These are phyloP conservation scores for Amorphotheca resinae DNA, from an alignment of 495 filamentous ascomycete genomes.

Conservation along the genomic window DNA sequence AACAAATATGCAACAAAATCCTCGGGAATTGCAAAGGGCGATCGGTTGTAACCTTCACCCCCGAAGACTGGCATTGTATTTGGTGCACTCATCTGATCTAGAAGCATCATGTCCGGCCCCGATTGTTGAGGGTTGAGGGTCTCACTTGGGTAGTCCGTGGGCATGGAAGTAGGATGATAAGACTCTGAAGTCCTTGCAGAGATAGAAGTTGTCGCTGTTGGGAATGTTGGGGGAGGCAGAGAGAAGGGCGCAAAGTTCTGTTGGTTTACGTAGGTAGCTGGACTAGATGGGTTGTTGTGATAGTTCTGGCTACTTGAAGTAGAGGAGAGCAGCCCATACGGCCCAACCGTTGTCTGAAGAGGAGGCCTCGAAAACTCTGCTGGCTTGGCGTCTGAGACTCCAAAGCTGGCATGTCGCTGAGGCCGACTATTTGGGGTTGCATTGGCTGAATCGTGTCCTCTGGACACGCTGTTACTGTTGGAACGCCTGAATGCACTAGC, in stretches of 20 bases:
- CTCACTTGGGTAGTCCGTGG: conserved; percentile 17
- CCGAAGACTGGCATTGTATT: conserved; percentile 77
- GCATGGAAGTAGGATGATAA: conserved; percentile 16
- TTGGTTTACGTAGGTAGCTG: conserved; percentile 35
- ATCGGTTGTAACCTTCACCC: conserved; percentile 67
- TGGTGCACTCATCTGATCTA: conserved; percentile 54
- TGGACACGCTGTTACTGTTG: conserved; percentile 18
- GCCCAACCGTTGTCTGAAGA: conserved; percentile 31
- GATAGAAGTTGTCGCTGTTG: conserved; percentile 14
- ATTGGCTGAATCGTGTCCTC: conserved; percentile 3
- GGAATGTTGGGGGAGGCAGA: conserved; percentile 36
- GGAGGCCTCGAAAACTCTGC: conserved; percentile 27
- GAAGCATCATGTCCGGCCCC: conserved; percentile 38
- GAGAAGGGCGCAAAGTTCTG: conserved; percentile 43
- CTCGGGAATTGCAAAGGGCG: conserved; percentile 78
- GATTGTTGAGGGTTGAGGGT: conserved; percentile 29
- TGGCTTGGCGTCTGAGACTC: conserved; percentile 13
- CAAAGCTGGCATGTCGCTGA: conserved; percentile 20
- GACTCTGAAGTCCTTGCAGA: conserved; percentile 13
- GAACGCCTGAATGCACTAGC: conserved; percentile 16
- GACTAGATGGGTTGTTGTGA: conserved; percentile 20
- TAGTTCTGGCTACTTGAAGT: conserved; percentile 36
- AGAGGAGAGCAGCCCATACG: conserved; percentile 38
- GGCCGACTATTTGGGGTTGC: conserved; percentile 5
- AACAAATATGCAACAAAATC: conserved; percentile 90